Conservation (phyloP, 2,329 filamentous ascomycete genomes). For the Cordyceps cicadae region DNA sequence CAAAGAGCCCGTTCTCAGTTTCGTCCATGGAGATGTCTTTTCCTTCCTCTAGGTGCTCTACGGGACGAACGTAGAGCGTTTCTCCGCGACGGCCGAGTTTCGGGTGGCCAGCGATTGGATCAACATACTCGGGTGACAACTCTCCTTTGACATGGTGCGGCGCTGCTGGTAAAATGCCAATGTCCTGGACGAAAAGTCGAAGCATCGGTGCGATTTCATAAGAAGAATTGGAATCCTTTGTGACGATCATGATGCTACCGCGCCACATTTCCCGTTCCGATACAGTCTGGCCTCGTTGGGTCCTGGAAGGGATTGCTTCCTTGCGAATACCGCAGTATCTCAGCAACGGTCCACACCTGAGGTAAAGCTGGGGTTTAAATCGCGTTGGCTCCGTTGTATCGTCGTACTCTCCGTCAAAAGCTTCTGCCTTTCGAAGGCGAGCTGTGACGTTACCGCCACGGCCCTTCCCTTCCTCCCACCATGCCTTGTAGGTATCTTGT, state of each 20-base stretch:
- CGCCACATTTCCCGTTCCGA: constrained; percentile 75
- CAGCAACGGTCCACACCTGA: constrained; percentile 85
- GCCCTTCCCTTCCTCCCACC: constrained; percentile 63
- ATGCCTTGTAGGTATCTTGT: constrained; percentile 49
- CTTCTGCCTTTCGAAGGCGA: constrained; percentile 48
- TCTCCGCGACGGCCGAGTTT: constrained; percentile 80
- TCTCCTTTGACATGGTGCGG: constrained; percentile 58
- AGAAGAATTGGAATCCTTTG: constrained; percentile 71
- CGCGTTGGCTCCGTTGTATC: constrained; percentile 54
- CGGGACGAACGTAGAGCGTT: constrained; percentile 78
- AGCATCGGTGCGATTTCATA: constrained; percentile 73
- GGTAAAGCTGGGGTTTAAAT: constrained; percentile 75
- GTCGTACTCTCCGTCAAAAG: constrained; percentile 61
- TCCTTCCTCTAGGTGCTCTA: constrained; percentile 74
- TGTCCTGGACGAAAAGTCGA: constrained; percentile 77
- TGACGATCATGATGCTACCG: constrained; percentile 93
- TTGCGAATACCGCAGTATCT: constrained; percentile 78
- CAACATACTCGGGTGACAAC: constrained; percentile 73
- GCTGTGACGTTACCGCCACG: constrained; percentile 37
- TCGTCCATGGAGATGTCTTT: constrained; percentile 73
- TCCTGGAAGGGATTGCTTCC: constrained; percentile 39
- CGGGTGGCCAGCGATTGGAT: constrained; percentile 78
- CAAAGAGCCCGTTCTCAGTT: constrained; percentile 75
- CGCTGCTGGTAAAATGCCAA: constrained; percentile 72
- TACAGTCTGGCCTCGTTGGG: constrained; percentile 19